A percentile compares a stretch with the other conserved stretches of the same genome.
phyloP scores from a whole-genome alignment of 495 filamentous ascomycete genomes.

The Aspergillus diversus region DNA sequence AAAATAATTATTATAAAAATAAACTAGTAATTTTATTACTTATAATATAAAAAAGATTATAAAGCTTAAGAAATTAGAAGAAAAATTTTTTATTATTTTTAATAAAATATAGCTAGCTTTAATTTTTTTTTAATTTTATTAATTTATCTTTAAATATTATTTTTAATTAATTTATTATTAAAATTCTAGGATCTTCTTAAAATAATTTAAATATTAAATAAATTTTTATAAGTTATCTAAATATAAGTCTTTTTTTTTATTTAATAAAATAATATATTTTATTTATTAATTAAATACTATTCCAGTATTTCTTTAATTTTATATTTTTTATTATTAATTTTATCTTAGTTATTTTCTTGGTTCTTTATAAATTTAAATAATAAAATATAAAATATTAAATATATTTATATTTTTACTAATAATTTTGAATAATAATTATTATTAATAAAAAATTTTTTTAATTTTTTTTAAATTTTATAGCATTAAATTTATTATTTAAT shows the following conservation, averaged over 20 bases:
- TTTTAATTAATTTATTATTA: too few relatives aligned
- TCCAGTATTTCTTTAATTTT: neutral
- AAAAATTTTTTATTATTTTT: neutral
- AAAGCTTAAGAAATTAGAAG: neutral
- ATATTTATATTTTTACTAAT: neutral
- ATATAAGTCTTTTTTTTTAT: too few relatives aligned
- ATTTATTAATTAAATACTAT: neutral
- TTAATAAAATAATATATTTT: neutral
- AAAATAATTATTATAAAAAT: neutral
- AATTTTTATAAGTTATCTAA: too few relatives aligned
- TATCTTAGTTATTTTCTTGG: too few relatives aligned
- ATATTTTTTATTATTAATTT: too few relatives aligned
- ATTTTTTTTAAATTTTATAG: neutral
- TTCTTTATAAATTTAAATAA: too few relatives aligned
- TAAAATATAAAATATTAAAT: neutral
- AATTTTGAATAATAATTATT: neutral
- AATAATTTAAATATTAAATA: too few relatives aligned
- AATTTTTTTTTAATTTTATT: neutral
- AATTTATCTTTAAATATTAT: neutral
- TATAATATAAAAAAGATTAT: neutral
- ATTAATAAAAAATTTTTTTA: neutral
- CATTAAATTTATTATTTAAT: neutral
- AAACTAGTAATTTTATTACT: neutral
- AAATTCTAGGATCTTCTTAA: too few relatives aligned
- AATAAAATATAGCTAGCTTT: neutral